Conservation (phyloP, 2,329 filamentous ascomycete genomes). For the Colletotrichum tamarilloi region DNA sequence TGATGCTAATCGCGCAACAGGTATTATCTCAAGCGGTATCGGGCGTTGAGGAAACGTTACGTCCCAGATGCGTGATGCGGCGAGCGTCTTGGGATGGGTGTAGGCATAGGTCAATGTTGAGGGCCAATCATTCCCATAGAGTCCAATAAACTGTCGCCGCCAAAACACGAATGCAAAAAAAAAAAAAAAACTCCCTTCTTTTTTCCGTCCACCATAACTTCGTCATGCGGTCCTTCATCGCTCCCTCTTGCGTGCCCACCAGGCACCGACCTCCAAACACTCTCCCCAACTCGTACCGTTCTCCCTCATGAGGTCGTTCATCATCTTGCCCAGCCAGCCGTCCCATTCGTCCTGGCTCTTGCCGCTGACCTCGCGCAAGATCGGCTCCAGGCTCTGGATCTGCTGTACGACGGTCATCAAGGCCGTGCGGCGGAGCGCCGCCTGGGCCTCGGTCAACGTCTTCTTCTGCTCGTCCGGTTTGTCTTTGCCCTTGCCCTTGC, state of each 20-base stretch:
- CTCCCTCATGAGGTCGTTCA: constrained; percentile 83
- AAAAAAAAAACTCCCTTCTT: constrained; percentile 25
- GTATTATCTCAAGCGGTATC: constrained; percentile 93
- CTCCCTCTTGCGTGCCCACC: constrained; percentile 81
- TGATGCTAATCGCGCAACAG: constrained; percentile 55
- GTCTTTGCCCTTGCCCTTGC: constrained; percentile 56
- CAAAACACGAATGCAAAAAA: constrained; percentile 23
- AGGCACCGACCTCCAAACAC: constrained; percentile 87
- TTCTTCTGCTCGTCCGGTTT: constrained; percentile 53
- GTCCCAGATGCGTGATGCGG: constrained; percentile 40
- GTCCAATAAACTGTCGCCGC: neutral
- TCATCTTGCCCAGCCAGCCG: constrained; percentile 88
- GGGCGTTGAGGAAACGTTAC: constrained; percentile 86
- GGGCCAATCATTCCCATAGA: neutral
- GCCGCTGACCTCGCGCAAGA: constrained; percentile 83
- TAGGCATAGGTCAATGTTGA: neutral
- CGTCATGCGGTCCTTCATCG: neutral
- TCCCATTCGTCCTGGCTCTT: constrained; percentile 96
- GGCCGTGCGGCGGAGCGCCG: constrained; percentile 81
- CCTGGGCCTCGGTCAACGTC: constrained; percentile 74
- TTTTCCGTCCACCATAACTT: neutral
- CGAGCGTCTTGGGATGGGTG: neutral
- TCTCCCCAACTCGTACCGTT: constrained; percentile 85
- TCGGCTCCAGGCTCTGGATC: constrained; percentile 86
- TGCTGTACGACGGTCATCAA: constrained; percentile 83